A percentile compares a stretch with the other conserved stretches of the same genome.
Evolutionary conservation across 148 eudicot genomes (phyloP).

Genomic region (Rhododendron ferrugineum): DNA sequence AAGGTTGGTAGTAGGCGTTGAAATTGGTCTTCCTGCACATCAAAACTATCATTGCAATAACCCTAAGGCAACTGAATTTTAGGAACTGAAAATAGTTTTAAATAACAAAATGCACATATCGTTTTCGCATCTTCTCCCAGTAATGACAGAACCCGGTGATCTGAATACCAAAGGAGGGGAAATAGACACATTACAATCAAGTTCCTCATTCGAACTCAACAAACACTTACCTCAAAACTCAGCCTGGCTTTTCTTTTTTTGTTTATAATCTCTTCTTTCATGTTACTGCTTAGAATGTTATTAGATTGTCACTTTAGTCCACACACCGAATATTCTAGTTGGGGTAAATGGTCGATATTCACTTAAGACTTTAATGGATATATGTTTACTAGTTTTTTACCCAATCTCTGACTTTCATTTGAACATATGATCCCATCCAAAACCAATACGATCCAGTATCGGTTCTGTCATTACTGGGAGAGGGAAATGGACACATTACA

Average conservation of each 20-base stretch:
- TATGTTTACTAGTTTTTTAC: too few relatives aligned
- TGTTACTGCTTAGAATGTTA: too few relatives aligned
- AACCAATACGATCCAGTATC: too few relatives aligned
- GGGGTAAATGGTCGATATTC: too few relatives aligned
- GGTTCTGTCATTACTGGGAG: neutral
- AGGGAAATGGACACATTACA: neutral
- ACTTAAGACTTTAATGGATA: too few relatives aligned
- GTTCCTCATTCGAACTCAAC: neutral
- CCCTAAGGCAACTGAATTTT: neutral
- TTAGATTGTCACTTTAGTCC: too few relatives aligned
- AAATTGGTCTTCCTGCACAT: conserved; percentile 89
- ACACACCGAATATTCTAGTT: too few relatives aligned
- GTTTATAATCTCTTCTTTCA: neutral
- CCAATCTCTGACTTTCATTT: too few relatives aligned
- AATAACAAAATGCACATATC: neutral
- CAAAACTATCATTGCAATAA: neutral
- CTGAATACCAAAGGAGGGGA: neutral
- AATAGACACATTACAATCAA: neutral
- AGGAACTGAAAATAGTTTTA: neutral
- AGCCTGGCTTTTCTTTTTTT: neutral
- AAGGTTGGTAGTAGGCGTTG: conserved; percentile 83
- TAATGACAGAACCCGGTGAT: neutral
- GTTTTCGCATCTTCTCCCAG: too few relatives aligned
- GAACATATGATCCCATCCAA: too few relatives aligned
- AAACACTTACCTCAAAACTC: neutral